Evolutionary conservation across 306 rosid species (phyloP).

Genomic region (Styphnolobium japonicum): DNA sequence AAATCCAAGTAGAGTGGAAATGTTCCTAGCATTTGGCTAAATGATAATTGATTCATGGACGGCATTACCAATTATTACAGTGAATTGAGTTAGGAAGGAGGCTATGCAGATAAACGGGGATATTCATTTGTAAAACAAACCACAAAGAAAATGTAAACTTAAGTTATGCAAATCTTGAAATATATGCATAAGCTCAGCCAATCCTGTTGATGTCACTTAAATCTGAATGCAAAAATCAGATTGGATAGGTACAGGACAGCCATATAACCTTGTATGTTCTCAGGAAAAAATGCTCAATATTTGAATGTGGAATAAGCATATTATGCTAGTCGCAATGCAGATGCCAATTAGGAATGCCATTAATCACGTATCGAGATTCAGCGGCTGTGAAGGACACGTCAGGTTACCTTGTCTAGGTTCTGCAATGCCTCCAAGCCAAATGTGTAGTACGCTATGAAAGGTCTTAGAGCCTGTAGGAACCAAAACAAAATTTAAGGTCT

Average conservation of each 20-base stretch:
- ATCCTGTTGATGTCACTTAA: not conserved
- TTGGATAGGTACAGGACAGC: not conserved
- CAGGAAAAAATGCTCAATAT: not conserved
- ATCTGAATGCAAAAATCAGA: slow-evolving; percentile 13
- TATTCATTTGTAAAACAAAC: slow-evolving; percentile 7
- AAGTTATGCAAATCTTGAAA: not conserved
- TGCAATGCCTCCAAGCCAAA: slow-evolving; percentile 52
- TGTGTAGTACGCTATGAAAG: slow-evolving; percentile 72
- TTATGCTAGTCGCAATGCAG: not conserved
- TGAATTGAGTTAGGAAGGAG: slow-evolving; percentile 13
- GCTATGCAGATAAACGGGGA: not conserved
- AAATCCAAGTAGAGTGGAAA: not conserved
- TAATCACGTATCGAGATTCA: not conserved
- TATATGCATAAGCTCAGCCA: not conserved
- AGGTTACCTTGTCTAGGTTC: slow-evolving; percentile 65
- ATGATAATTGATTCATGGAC: not conserved
- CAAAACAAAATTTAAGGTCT: slow-evolving; percentile 1
- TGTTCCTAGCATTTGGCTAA: not conserved
- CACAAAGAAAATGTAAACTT: not conserved
- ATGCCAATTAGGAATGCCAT: not conserved
- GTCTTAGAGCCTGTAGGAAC: slow-evolving; percentile 75
- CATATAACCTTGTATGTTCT: not conserved
- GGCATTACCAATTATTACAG: not conserved
- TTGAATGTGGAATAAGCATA: not conserved
- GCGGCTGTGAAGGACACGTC: not conserved